Base-by-base conservation (phyloP, 768 basidiomycete genomes). In the Phylloporus sp. region DNA sequence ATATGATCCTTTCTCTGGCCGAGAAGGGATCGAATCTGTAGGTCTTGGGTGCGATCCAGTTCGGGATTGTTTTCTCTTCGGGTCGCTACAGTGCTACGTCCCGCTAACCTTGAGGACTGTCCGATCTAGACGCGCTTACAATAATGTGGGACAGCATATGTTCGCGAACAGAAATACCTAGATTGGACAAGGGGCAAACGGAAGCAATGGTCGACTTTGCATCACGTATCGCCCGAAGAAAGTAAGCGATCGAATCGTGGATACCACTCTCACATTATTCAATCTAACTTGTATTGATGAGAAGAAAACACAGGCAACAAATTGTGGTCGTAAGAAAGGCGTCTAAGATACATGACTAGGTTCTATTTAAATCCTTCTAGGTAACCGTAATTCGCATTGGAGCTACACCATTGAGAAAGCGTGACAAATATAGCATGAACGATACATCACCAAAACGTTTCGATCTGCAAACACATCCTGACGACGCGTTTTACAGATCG, bases 381-480 rank as follows among this genome's bases (percentile, higher is more conserved):
- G 9, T 29, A 26, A 38, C 22, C 26, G 40, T 36, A 29, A 44
- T 44, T 46, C 34, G 27, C 31, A 33, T 34, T 41, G 47, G 38
- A 37, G 48, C 49, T 63, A 58, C 50, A 50, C 39, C 37, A 24
- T 42, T 29, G 35, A 49, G 24, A 61, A 50, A 38, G 31, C 21
- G 24, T 21, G 45, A 49, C 24, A 56, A 48, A 52, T 37, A 56
- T 46, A 34, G 11, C 29, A 2, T 36, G 44, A 59, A 53, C 27
- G 48, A 61, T 65, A 61, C 61, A 61, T 44, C 49, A 42, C 40
- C 47, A 38, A 53, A 51, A 42, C 45, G 21, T 36, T 33, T n/a
- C 31, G 40, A 51, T 46, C 46, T 34, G 52, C 22, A 41, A 54
- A 38, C 51, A 47, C 44, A 23, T 62, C 56, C 62, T 58, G 40